These are phyloP conservation scores for Trichoderma sp. DNA, from an alignment of 2,329 filamentous ascomycete genomes.

Conservation along the genomic window DNA sequence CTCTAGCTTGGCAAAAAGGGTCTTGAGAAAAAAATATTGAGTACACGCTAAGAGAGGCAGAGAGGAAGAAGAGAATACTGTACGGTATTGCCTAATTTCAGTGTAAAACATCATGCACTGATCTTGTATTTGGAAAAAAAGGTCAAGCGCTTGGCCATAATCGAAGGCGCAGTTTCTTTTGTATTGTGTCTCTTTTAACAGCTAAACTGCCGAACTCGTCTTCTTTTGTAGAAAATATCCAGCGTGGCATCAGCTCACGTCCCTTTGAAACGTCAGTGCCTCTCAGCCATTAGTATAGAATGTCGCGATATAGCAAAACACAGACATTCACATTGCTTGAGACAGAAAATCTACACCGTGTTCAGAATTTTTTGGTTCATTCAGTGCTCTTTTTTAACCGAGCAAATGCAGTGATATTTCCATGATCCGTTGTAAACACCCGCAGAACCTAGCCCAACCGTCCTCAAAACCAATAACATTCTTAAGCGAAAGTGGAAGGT, in stretches of 20 bases:
- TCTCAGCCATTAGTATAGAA: not conserved
- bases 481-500: conserved; percentile 97
- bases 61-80: not conserved
- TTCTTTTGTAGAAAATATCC: not conserved
- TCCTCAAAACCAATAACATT: conserved; percentile 56
- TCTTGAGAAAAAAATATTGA: not conserved
- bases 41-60: not conserved
- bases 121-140: not conserved
- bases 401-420: conserved; percentile 64
- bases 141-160: not conserved
- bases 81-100: not conserved
- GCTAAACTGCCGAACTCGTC: not conserved
- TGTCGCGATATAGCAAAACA: not conserved
- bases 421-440: conserved; percentile 66
- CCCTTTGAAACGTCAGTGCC: not conserved
- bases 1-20: not conserved
- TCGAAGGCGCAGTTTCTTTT: conserved; percentile 2
- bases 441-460: conserved; percentile 58
- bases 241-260: conserved; percentile 1
- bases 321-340: conserved; percentile 28
- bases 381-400: conserved; percentile 52
- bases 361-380: conserved; percentile 44
- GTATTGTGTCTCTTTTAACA: not conserved
- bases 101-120: not conserved
- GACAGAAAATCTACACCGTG: conserved; percentile 27